Base-by-base conservation (phyloP, 257 asterid species). In the Schizonepeta tenuifolia region DNA sequence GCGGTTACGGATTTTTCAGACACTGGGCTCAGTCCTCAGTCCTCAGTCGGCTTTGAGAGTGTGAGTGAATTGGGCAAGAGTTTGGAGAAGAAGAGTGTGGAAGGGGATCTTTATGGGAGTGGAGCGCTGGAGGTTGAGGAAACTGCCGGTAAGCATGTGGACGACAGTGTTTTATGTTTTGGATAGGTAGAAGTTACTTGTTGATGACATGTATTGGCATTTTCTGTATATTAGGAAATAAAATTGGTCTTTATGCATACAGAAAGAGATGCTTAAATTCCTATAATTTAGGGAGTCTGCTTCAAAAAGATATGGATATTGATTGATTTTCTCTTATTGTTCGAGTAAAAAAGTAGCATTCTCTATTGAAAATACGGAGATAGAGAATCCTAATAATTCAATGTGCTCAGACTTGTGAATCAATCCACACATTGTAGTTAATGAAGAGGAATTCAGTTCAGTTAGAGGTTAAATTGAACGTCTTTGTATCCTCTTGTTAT, bases 1-100 rank as follows among this genome's bases (percentile, higher is more conserved):
- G 98, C 95, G 50, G 83, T 78, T 46, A 70, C 88, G 0, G 97
- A 87, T 20, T 90, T 93, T 82, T 74, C 93, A 0, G 95, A 90
- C 35, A 80, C 86, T 75, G 91, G 87, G 43, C 55, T 65, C 49
- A 84, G 79, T 76, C 88, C 89, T 4, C 75, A 66, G 22, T 7
- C 76, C 5, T 28, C 33, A 28, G 33, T 28, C 5, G 33, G 47
- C 21, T 47, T 41, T 53, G 85, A 73, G 72, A 75, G 81, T 56
- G 79, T 70, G 72, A 46, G 24, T 62, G 78, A 36, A 24, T 17
- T 60, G 46, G 69, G 77, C 50, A 78, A 67, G 65, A 78, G 46
- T 36, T 66, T 47, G 70, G 81, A 80, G 70, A 62, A 22, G 56
- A 80, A 77, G 61, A 73, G 75, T 46, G 54, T 68, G 76, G 86